Base-by-base conservation (phyloP, 352 stramenopile species). In the Globisporangium lucens region DNA sequence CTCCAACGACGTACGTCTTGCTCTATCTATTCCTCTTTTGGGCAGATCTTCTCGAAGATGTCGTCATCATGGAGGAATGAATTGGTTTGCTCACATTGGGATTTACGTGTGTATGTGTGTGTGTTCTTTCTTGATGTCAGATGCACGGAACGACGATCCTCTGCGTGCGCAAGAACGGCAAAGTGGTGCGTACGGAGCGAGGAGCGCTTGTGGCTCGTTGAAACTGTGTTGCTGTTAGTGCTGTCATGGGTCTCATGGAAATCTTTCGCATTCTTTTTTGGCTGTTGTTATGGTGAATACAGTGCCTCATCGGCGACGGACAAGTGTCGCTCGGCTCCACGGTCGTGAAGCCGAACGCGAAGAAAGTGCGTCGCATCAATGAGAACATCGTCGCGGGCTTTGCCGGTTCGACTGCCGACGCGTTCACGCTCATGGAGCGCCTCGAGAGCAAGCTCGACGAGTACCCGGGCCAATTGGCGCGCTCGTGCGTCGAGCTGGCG, bases 371-470 rank as follows among this genome's bases (percentile, higher is more conserved):
- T 51, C 86, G 93, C 38, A 96, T 99, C 65, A 91, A 97, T 33
- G 89, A 96, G 30, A 90, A 94, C 61, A 98, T 98, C 46, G 82
- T 99, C 64, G 96, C 97, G 13, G 97, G 97, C 36, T 99, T 99
- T 89, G 97, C 97, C 12, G 97, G 97, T 56, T 97, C 89, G 1
- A 99, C 97, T 4, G 97, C 97, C 22, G 98, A 99, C 75, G 97
- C 97, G 5, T 99, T 99, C 77, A 99, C 97, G 30, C 89, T 99
- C 41, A 92, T 99, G 71, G 98, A 99, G 83, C 90, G 97, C 30
- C 87, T 99, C 56, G 97, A 99, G 83, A 89, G 82, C 60, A 99
- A 99, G 78, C 77, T 99, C 35, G 98, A 99, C 75, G 94, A 99
- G 83, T 98, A 99, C 82, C 93, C 96, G 27, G 97, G 97, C 35